phyloP scores from a whole-genome alignment of 371 early-diverging fungal species.

The Apophysomyces ossiformis region DNA sequence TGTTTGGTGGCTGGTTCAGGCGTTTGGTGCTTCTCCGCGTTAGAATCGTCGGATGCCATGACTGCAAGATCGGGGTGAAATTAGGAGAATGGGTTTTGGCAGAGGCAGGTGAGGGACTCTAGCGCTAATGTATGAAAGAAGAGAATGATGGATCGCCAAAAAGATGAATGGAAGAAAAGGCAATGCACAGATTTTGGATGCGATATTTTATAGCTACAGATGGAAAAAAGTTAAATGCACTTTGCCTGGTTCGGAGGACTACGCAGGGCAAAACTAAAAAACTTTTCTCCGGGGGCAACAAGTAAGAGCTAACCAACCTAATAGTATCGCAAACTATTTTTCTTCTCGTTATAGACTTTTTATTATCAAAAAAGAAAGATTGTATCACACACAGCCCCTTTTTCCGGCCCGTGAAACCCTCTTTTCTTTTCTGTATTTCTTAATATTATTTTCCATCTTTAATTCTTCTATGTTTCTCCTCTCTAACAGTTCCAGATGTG shows the following conservation, averaged over 20 bases:
- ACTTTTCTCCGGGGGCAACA: slow-evolving; percentile 7
- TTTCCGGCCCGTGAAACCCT: neutral
- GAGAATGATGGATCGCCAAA: neutral
- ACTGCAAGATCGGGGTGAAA: neutral
- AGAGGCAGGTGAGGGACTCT: neutral
- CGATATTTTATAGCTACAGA: neutral
- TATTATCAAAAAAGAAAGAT: neutral
- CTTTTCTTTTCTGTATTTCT: neutral
- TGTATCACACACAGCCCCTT: slow-evolving; percentile 4
- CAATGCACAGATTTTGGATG: neutral
- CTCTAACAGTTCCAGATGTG: neutral
- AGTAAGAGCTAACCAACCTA: slow-evolving; percentile 7
- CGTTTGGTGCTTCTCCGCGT: slow-evolving; percentile 1
- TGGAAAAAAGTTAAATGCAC: slow-evolving; percentile 9
- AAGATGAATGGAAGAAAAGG: neutral
- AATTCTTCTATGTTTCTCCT: neutral
- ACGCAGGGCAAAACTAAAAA: slow-evolving; percentile 1
- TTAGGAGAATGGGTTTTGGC: neutral
- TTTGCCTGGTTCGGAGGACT: slow-evolving; percentile 3
- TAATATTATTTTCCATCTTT: neutral
- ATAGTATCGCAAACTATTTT: slow-evolving; percentile 8
- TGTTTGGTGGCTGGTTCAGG: neutral
- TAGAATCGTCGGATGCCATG: slow-evolving; percentile 8
- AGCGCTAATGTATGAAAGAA: neutral
- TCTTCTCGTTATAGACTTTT: neutral